Evolutionary conservation across 495 filamentous ascomycete genomes (phyloP).

Genomic region (Lasiosphaeria miniovina): DNA sequence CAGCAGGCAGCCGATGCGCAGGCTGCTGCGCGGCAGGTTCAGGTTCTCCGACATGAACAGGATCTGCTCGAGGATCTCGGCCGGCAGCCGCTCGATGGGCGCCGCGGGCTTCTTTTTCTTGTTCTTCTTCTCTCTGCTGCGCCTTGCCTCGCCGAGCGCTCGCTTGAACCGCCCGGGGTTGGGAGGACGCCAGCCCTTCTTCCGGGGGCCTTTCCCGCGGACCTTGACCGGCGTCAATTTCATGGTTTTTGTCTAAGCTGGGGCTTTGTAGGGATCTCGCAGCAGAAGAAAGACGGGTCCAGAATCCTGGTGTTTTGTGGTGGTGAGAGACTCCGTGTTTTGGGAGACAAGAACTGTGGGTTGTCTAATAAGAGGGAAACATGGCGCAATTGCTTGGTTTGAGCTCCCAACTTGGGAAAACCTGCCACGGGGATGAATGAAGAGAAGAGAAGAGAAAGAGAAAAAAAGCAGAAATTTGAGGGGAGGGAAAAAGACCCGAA

Average conservation of each 20-base stretch:
- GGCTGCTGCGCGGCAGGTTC: slow-evolving; percentile 36
- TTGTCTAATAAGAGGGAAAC: too few relatives aligned
- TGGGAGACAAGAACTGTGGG: too few relatives aligned
- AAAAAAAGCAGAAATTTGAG: too few relatives aligned
- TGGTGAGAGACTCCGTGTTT: too few relatives aligned
- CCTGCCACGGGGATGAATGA: not conserved
- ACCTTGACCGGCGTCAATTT: slow-evolving; percentile 27
- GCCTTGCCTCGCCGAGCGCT: slow-evolving; percentile 1
- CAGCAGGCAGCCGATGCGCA: slow-evolving; percentile 33
- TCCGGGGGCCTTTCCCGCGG: slow-evolving; percentile 20
- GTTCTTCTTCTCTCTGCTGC: not conserved
- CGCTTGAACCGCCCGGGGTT: slow-evolving; percentile 10
- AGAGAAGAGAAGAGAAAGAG: too few relatives aligned
- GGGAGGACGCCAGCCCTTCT: slow-evolving; percentile 20
- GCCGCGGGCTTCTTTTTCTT: slow-evolving; percentile 24
- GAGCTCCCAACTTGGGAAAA: too few relatives aligned
- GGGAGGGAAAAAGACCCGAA: too few relatives aligned
- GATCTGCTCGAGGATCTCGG: slow-evolving; percentile 44
- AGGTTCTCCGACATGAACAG: slow-evolving; percentile 38
- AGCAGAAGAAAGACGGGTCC: not conserved
- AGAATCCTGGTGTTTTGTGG: too few relatives aligned
- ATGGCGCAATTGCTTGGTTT: too few relatives aligned
- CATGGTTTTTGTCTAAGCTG: slow-evolving; percentile 4
- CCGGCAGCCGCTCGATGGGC: slow-evolving; percentile 35
- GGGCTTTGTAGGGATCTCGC: not conserved